Evolutionary conservation across 164 flowering plant species (phyloP), one percentile per base, ranked within the genome.

Genomic region (Chimonanthus praecox): DNA sequence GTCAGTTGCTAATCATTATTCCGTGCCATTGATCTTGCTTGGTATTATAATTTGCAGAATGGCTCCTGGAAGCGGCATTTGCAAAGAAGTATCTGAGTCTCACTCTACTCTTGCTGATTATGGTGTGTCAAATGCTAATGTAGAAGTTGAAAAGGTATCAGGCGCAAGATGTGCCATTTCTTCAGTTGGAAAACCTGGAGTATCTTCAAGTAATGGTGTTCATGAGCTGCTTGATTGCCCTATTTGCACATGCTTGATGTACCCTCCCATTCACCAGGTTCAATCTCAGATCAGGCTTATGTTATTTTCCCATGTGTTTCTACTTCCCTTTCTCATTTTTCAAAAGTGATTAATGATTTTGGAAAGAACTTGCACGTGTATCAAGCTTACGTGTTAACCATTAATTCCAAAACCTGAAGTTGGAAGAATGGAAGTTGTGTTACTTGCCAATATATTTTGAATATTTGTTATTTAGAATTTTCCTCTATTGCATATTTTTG

Each of bases 201-300:
- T 80, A 54, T 77, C 81, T 58, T 85, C 91, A 64, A 82, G 82
- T 60, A 86, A 78, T 80, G 87, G 89, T 67, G 92, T 91, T 70
- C 84, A 87, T 76, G 91, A 87, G 78, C 86, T 91, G 45, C 96
- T 91, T 73, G 87, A 84, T 73, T 91, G 96, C 70, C 88, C 91
- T 51, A 89, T 87, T 66, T 89, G 97, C 78, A 81, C 80, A 72
- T 79, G 68, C 78, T 83, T 82, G 67, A 88, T 89, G 92, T 89
- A 87, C 79, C 92, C 92, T 73, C 94, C 94, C 47, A 87, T 91
- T 77, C 88, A 87, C 76, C 94, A 89, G 97, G 94, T 91, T 73
- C 67, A 73, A 74, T 72, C 65, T 70, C 43, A 18, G 44, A 67
- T 48, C 20, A 2, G 15, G 47, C 20, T 72, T 47, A n/a, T 47